Evolutionary conservation across 148 eudicot species (phyloP).

Genomic region (Camellia lanceoleosa): DNA sequence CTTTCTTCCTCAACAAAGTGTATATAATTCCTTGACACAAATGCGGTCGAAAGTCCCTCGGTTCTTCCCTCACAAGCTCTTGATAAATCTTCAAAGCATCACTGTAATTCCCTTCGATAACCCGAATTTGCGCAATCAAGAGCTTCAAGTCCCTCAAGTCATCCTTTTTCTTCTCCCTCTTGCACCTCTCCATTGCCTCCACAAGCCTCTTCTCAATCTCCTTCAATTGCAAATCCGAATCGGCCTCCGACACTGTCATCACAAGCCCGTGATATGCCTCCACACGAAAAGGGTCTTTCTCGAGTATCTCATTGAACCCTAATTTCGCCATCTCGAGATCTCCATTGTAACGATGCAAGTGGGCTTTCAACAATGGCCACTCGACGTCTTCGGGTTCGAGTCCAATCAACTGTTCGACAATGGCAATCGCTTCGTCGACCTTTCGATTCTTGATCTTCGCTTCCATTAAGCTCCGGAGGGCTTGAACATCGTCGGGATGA

Average conservation of each 20-base stretch:
- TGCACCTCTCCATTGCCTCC: slow-evolving; percentile 51
- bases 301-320: slow-evolving; percentile 55
- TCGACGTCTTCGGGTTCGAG: slow-evolving; percentile 67
- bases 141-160: slow-evolving; percentile 81
- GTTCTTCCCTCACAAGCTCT: slow-evolving; percentile 80
- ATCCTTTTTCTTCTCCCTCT: slow-evolving; percentile 51
- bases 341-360: slow-evolving; percentile 50
- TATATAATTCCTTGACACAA: slow-evolving; percentile 95
- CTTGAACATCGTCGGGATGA: slow-evolving; percentile 16
- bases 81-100: slow-evolving; percentile 82
- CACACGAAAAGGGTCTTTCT: slow-evolving; percentile 54
- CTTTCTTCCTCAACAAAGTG: slow-evolving; percentile 67
- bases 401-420: slow-evolving; percentile 45
- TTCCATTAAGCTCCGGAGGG: slow-evolving; percentile 56
- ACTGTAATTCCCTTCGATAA: slow-evolving; percentile 56
- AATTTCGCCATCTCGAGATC: slow-evolving; percentile 49
- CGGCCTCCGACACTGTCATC: slow-evolving; percentile 58
- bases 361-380: slow-evolving; percentile 62
- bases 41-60: slow-evolving; percentile 85
- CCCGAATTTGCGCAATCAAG: slow-evolving; percentile 71
- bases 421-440: slow-evolving; percentile 48
- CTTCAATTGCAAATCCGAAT: slow-evolving; percentile 30
- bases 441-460: slow-evolving; percentile 47
- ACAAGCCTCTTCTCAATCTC: slow-evolving; percentile 43
- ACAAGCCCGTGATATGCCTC: slow-evolving; percentile 85